Evolutionary conservation across 1,284 basidiomycete species (phyloP), one percentile per base, ranked within the genome.

Genomic region (Cutaneotrichosporon cavernicola): DNA sequence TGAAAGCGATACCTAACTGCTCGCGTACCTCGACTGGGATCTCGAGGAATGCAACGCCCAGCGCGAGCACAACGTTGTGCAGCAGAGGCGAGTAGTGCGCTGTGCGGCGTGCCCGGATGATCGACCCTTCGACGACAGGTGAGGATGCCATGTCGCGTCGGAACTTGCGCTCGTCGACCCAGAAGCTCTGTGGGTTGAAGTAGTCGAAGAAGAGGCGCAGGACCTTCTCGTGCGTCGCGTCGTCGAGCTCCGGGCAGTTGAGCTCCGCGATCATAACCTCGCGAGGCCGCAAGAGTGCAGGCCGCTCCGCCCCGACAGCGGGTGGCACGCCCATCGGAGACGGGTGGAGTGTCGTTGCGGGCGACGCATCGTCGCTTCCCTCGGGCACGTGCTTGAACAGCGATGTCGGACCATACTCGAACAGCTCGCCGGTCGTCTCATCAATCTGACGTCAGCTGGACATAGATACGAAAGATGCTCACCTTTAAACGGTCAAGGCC

Each of bases 31-130:
- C 30, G 21, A 47, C 32, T 13, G 63, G 63, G 16, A 65, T 52
- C 5, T 66, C 60, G 36, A 69, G 62, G 38, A 66, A 66, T 6
- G 59, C 40, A 30, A 69, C 63, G 32, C 66, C 66, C 36, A 68
- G 43, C 0, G 85, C 84, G 10, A 94, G 83, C 32, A 96, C 86
- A 0, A 91, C 88, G 11, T 86, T 84, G 74, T 97, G 93, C 57
- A 96, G 84, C 1, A 87, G 64, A 5, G 71, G 71, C 38, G 59
- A 62, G 66, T 72, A 72, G 61, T 69, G 61, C 4, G 67, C 60
- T 2, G 67, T 65, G n/a, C 64, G 67, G 4, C 62, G 64, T 11
- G 64, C 59, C 14, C 63, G 56, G 59, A 70, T 62, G 43, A 68
- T 52, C 4, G 67, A 57, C 13, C 60, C 62, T 21, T 61, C 60